Percentiles rank a stretch among this genome's conserved stretches.
Evolutionary conservation across 2,329 filamentous ascomycete genomes (phyloP).

Genomic region (Gliomastix tumulicola): DNA sequence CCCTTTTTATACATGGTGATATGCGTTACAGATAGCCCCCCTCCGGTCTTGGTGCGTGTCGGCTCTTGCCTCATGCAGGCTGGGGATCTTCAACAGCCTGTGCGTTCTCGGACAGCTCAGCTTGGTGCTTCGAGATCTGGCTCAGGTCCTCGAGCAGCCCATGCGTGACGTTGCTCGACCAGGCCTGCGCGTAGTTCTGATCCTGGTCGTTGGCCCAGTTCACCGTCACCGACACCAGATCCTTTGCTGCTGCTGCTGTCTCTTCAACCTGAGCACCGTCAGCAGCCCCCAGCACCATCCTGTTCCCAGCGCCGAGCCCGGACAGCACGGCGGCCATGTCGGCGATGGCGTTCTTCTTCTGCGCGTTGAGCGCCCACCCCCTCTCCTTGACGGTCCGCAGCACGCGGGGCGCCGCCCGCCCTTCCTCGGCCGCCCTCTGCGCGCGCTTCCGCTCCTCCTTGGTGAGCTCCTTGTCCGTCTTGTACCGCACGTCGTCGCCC

Average conservation of each 20-base stretch:
- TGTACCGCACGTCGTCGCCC: slow-evolving; percentile 39
- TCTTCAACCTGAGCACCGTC: no score
- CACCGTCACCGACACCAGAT: slow-evolving; percentile 34
- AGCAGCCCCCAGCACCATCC: slow-evolving; percentile 20
- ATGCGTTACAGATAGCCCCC: no score
- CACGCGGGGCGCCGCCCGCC: slow-evolving; percentile 14
- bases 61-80: no score
- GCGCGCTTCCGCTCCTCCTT: slow-evolving; percentile 23
- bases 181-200: slow-evolving; percentile 35
- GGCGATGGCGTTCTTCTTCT: slow-evolving; percentile 55
- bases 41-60: no score
- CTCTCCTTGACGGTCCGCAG: slow-evolving; percentile 33
- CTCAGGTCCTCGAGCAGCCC: slow-evolving; percentile 27
- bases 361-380: slow-evolving; percentile 47
- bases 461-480: slow-evolving; percentile 23
- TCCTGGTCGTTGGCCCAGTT: slow-evolving; percentile 45
- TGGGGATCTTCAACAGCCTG: no score
- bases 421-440: slow-evolving; percentile 17
- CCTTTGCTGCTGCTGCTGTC: no score
- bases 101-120: no score
- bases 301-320: slow-evolving; percentile 44
- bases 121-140: no score
- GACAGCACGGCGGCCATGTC: slow-evolving; percentile 54
- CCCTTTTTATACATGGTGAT: no score
- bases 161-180: slow-evolving; percentile 49